phyloP scores from a whole-genome alignment of 768 basidiomycete species.

The Pleurotus eryngii region DNA sequence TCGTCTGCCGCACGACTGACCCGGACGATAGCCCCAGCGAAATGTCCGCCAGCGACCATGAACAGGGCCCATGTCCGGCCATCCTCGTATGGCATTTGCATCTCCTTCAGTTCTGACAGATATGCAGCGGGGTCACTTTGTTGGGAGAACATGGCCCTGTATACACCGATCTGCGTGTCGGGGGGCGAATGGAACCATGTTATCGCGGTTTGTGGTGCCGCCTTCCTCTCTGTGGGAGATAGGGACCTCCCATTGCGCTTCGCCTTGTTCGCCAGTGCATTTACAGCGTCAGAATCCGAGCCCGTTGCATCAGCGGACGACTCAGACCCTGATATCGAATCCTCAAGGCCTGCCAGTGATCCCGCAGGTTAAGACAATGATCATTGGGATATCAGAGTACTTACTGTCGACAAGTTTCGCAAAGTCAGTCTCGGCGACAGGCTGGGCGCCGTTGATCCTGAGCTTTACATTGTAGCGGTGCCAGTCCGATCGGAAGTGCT shows the following conservation, averaged over 20 bases:
- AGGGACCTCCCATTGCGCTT: slow-evolving; percentile 43
- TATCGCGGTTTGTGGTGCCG: slow-evolving; percentile 56
- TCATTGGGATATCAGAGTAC: slow-evolving; percentile 13
- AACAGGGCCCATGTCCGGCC: slow-evolving; percentile 90
- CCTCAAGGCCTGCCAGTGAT: slow-evolving; percentile 56
- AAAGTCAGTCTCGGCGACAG: slow-evolving; percentile 72
- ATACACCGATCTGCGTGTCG: slow-evolving; percentile 86
- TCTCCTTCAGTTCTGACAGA: slow-evolving; percentile 56
- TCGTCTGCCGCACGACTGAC: slow-evolving; percentile 53
- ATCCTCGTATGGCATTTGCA: slow-evolving; percentile 50
- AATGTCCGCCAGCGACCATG: slow-evolving; percentile 97
- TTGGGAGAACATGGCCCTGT: slow-evolving; percentile 69
- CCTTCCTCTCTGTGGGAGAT: slow-evolving; percentile 36
- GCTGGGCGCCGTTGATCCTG: slow-evolving; percentile 57
- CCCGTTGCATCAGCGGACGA: slow-evolving; percentile 60
- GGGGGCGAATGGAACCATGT: slow-evolving; percentile 90
- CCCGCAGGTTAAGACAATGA: no score
- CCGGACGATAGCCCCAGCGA: slow-evolving; percentile 86
- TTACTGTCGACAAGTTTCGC: slow-evolving; percentile 77
- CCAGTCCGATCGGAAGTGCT: slow-evolving; percentile 94
- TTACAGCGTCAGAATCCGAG: slow-evolving; percentile 62
- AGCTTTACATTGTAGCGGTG: slow-evolving; percentile 96
- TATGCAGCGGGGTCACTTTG: slow-evolving; percentile 42
- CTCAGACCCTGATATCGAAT: slow-evolving; percentile 90
- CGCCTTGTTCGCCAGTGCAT: slow-evolving; percentile 62